A percentile compares a stretch with the other conserved stretches of the same genome.
These are phyloP conservation scores for Nicotiana benthamiana DNA, from an alignment of 257 asterid species.

Conservation along the genomic window DNA sequence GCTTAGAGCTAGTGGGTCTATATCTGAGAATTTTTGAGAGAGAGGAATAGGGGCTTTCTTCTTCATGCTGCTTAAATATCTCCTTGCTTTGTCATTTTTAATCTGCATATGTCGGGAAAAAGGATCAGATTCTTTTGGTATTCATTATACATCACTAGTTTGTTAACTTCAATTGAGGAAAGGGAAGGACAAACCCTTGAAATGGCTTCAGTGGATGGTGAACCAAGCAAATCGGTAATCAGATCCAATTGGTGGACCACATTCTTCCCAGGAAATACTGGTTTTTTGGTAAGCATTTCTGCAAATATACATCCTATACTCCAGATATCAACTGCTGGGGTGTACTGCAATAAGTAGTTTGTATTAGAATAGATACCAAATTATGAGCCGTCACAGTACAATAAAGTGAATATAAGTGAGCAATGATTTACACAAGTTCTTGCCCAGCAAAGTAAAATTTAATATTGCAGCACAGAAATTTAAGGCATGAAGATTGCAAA, in stretches of 20 bases:
- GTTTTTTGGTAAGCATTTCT: constrained; percentile 74
- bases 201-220: constrained; percentile 73
- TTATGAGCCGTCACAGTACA: not conserved
- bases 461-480: not conserved
- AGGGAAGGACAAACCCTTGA: constrained; percentile 57
- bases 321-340: constrained; percentile 98
- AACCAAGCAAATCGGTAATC: constrained; percentile 81
- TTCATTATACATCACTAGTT: not conserved
- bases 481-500: not conserved
- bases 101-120: constrained; percentile 37
- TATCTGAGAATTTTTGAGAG: constrained; percentile 60
- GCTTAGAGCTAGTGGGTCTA: constrained; percentile 82
- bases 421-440: not conserved
- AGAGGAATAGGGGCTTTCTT: constrained; percentile 62
- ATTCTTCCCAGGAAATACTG: constrained; percentile 79
- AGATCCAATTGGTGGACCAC: constrained; percentile 87
- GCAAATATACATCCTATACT: constrained; percentile 95
- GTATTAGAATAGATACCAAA: not conserved
- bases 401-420: not conserved
- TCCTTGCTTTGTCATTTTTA: constrained; percentile 85
- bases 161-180: not conserved
- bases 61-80: constrained; percentile 75
- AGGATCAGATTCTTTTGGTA: not conserved
- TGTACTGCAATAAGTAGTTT: constrained; percentile 47
- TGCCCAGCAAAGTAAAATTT: not conserved